phyloP scores from a whole-genome alignment of 495 filamentous ascomycete genomes.

The Aspergillus wentii region DNA sequence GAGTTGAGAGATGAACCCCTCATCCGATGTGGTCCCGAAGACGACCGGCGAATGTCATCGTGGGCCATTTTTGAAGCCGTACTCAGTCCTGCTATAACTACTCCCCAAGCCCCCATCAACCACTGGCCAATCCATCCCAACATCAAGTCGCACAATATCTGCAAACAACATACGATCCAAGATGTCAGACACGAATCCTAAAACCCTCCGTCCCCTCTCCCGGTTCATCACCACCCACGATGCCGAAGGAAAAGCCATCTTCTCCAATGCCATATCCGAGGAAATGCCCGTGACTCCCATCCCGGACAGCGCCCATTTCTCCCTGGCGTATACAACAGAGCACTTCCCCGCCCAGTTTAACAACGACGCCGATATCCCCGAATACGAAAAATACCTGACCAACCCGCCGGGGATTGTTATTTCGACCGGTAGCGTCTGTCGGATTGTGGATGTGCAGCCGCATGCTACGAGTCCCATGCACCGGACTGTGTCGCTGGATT shows the following conservation, averaged over 20 bases:
- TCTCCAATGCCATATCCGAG: constrained; percentile 20
- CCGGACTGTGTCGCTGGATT: constrained; percentile 65
- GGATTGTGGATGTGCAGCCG: constrained; percentile 59
- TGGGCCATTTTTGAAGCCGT: too few species aligned
- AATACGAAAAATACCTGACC: neutral
- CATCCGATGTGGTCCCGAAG: constrained; percentile 30
- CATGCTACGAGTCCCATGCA: constrained; percentile 66
- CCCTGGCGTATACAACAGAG: neutral
- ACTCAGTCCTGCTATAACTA: too few species aligned
- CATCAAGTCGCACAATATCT: too few species aligned
- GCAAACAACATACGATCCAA: too few species aligned
- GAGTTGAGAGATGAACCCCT: too few species aligned
- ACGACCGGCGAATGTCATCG: constrained; percentile 14
- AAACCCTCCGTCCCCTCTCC: constrained; percentile 29
- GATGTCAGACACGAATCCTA: too few species aligned
- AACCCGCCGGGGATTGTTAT: neutral
- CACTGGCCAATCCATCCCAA: too few species aligned
- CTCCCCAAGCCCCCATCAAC: too few species aligned
- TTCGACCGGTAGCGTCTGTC: constrained; percentile 31
- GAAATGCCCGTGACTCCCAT: constrained; percentile 18
- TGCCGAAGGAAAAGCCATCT: constrained; percentile 25
- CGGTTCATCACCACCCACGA: constrained; percentile 39
- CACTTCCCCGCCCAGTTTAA: neutral
- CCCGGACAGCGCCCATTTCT: constrained; percentile 13
- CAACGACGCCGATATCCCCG: neutral